These are phyloP conservation scores for Candida maltosa DNA, from an alignment of 805 yeast species.

Conservation along the genomic window DNA sequence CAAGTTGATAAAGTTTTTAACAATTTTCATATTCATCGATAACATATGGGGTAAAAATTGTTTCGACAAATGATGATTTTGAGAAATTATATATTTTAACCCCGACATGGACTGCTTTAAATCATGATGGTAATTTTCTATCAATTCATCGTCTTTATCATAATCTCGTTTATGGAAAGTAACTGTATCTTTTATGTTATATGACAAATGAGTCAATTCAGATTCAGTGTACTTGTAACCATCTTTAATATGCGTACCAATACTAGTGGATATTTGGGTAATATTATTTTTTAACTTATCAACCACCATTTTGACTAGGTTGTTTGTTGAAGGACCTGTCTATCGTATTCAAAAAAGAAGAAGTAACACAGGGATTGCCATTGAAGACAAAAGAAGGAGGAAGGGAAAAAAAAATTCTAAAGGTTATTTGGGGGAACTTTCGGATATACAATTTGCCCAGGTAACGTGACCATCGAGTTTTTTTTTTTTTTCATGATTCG, in stretches of 20 bases:
- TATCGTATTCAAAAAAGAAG: too few relatives aligned
- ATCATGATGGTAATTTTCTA: slow-evolving; percentile 44
- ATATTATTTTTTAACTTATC: slow-evolving; percentile 8
- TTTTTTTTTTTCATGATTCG: too few relatives aligned
- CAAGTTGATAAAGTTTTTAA: slow-evolving; percentile 27
- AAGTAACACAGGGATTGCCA: too few relatives aligned
- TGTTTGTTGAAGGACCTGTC: too few relatives aligned
- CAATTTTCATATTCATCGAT: slow-evolving; percentile 26
- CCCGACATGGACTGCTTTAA: slow-evolving; percentile 41
- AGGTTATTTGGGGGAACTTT: too few relatives aligned
- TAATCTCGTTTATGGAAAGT: slow-evolving; percentile 11
- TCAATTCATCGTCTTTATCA: slow-evolving; percentile 35
- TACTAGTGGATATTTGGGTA: slow-evolving; percentile 2
- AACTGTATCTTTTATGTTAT: slow-evolving; percentile 7
- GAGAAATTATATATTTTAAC: slow-evolving; percentile 32
- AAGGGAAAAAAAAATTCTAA: too few relatives aligned
- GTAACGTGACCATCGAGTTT: too few relatives aligned
- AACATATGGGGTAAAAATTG: slow-evolving; percentile 28
- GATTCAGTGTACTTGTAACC: slow-evolving; percentile 7
- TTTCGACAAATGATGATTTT: slow-evolving; percentile 20
- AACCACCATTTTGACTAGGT: slow-evolving; percentile 6
- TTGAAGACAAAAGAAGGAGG: too few relatives aligned
- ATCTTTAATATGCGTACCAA: slow-evolving; percentile 8
- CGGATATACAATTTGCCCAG: too few relatives aligned
- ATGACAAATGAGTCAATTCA: slow-evolving; percentile 6